Evolutionary conservation across 768 basidiomycete genomes (phyloP).

Genomic region (Amanita phalloides): DNA sequence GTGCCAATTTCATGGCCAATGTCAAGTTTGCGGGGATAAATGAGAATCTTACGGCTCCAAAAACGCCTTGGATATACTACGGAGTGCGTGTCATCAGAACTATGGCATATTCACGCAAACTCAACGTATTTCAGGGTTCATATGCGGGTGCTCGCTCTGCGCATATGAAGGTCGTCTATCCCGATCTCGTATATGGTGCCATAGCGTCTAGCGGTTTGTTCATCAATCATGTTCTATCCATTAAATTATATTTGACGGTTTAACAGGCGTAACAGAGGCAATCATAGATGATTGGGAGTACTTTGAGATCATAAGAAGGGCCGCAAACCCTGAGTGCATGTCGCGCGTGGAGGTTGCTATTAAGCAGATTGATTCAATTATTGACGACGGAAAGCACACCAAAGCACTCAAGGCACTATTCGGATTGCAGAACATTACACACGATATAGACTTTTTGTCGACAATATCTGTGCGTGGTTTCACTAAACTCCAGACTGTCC

Average conservation of each 20-base stretch:
- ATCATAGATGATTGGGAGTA: constrained; percentile 78
- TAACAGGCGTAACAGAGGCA: constrained; percentile 76
- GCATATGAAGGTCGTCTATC: constrained; percentile 82
- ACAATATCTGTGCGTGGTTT: constrained; percentile 40
- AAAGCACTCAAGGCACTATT: constrained; percentile 61
- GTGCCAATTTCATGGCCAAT: constrained; percentile 81
- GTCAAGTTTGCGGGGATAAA: constrained; percentile 65
- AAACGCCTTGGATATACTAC: constrained; percentile 86
- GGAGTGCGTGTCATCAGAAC: constrained; percentile 42
- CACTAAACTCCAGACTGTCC: neutral
- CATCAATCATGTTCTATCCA: neutral
- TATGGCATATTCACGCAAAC: too few species aligned
- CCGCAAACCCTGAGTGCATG: constrained; percentile 55
- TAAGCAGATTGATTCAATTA: constrained; percentile 48
- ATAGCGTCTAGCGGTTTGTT: constrained; percentile 75
- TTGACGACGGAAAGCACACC: constrained; percentile 36
- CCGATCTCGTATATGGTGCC: constrained; percentile 80
- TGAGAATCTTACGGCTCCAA: constrained; percentile 61
- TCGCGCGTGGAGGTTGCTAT: constrained; percentile 47
- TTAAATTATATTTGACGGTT: constrained; percentile 1
- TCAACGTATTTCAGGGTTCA: constrained; percentile 46
- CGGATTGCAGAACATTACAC: constrained; percentile 54
- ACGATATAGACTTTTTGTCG: constrained; percentile 73
- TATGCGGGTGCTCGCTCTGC: constrained; percentile 93
- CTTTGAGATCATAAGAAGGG: constrained; percentile 68